Evolutionary conservation across 148 eudicot genomes (phyloP).

Genomic region (Nyssa sinensis): DNA sequence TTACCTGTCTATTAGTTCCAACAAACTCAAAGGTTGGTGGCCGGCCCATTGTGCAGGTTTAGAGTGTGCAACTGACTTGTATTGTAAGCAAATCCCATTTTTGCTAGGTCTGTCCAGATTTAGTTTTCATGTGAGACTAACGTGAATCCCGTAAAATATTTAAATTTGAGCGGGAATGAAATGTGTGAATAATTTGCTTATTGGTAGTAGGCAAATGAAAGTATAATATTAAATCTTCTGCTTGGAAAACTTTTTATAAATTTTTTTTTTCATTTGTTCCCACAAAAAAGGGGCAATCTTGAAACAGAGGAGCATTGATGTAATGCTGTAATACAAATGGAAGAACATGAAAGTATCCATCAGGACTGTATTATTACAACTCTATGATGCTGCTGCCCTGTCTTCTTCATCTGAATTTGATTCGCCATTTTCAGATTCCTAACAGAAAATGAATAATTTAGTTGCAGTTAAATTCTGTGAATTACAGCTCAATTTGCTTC

Average conservation of each 20-base stretch:
- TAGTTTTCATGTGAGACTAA: too few species aligned
- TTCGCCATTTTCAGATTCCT: constrained; percentile 15
- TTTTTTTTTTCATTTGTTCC: constrained; percentile 1
- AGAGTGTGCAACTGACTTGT: neutral
- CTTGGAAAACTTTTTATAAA: neutral
- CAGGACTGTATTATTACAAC: constrained; percentile 11
- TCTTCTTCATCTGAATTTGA: constrained; percentile 22
- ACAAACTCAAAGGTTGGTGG: neutral
- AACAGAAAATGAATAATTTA: neutral
- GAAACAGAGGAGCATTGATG: constrained; percentile 9
- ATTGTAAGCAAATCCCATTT: neutral
- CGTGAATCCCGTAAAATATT: too few species aligned
- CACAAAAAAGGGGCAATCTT: neutral
- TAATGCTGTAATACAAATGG: constrained; percentile 11
- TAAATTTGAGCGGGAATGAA: neutral
- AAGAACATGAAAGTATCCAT: neutral
- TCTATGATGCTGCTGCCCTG: constrained; percentile 13
- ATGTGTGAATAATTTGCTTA: neutral
- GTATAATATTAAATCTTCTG: neutral
- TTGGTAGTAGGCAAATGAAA: neutral
- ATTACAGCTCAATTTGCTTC: too few species aligned
- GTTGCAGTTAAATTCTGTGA: neutral
- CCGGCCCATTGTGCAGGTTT: too few species aligned
- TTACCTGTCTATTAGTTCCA: neutral
- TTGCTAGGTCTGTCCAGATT: too few species aligned